Percentiles rank a stretch among this genome's conserved stretches.
Evolutionary conservation across 1,284 basidiomycete genomes (phyloP).

Genomic region (Pisolithus thermaeus): DNA sequence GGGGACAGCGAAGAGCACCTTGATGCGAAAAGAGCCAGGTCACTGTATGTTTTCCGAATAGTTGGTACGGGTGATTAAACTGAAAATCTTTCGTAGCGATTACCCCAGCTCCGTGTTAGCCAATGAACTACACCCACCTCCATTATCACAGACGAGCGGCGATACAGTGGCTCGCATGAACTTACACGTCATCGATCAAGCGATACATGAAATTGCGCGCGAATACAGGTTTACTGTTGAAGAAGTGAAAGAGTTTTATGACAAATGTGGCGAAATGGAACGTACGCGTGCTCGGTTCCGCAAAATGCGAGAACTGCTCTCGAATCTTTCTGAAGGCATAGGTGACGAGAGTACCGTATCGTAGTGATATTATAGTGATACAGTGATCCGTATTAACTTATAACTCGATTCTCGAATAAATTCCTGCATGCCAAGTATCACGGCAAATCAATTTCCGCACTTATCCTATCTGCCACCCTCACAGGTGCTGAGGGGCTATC

Average conservation of each 20-base stretch:
- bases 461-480: conserved; percentile 57
- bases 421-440: conserved; percentile 4
- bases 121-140: conserved; percentile 5
- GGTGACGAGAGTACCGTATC: conserved; percentile 17
- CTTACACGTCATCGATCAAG: conserved; percentile 59
- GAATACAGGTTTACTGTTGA: conserved; percentile 63
- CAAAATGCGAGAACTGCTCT: conserved; percentile 54
- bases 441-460: conserved; percentile 29
- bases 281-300: conserved; percentile 57
- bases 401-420: background rate
- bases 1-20: conserved; percentile 2
- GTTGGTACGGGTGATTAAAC: background rate
- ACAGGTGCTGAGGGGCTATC: conserved; percentile 73
- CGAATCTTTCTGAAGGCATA: conserved; percentile 33
- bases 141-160: conserved; percentile 5
- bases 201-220: conserved; percentile 54
- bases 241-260: conserved; percentile 71
- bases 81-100: background rate
- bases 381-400: background rate
- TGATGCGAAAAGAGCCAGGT: conserved; percentile 22
- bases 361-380: conserved; percentile 16
- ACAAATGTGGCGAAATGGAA: conserved; percentile 61
- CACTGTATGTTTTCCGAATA: conserved; percentile 21
- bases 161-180: conserved; percentile 3
- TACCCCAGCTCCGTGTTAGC: conserved; percentile 4